Conservation (phyloP, 495 filamentous ascomycete genomes). For the Penicillium antarcticum region DNA sequence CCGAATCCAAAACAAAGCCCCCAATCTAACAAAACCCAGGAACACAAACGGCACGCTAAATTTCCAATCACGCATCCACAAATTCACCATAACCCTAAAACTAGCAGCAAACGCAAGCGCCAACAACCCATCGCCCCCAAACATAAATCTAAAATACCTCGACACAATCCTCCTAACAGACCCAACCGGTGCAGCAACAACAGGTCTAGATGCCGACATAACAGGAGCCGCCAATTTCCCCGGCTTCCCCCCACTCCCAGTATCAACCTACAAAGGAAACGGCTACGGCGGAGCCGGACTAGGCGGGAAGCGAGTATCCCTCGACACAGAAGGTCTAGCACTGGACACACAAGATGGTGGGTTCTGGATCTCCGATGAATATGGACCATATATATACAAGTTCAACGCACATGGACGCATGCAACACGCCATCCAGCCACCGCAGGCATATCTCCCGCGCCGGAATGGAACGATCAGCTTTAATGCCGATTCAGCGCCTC, state of each 20-base stretch:
- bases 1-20: not conserved
- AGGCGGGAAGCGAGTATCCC: constrained; percentile 58
- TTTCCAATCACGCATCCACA: constrained; percentile 71
- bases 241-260: constrained; percentile 64
- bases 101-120: constrained; percentile 52
- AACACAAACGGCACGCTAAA: constrained; percentile 75
- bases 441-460: constrained; percentile 62
- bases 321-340: constrained; percentile 73
- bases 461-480: constrained; percentile 61
- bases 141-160: constrained; percentile 62
- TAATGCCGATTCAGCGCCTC: constrained; percentile 58
- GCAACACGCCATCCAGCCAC: constrained; percentile 63
- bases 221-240: constrained; percentile 49
- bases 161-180: constrained; percentile 66
- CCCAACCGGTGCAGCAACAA: constrained; percentile 64
- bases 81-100: constrained; percentile 59
- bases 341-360: constrained; percentile 53
- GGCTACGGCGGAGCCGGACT: constrained; percentile 64
- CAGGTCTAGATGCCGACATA: constrained; percentile 67
- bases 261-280: constrained; percentile 64
- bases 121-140: constrained; percentile 56
- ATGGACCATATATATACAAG: constrained; percentile 72
- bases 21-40: constrained; percentile 33
- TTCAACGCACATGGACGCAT: constrained; percentile 61
- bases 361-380: constrained; percentile 81